Conservation (phyloP, 106 monocot genomes). For the Amphibolis antarctica region DNA sequence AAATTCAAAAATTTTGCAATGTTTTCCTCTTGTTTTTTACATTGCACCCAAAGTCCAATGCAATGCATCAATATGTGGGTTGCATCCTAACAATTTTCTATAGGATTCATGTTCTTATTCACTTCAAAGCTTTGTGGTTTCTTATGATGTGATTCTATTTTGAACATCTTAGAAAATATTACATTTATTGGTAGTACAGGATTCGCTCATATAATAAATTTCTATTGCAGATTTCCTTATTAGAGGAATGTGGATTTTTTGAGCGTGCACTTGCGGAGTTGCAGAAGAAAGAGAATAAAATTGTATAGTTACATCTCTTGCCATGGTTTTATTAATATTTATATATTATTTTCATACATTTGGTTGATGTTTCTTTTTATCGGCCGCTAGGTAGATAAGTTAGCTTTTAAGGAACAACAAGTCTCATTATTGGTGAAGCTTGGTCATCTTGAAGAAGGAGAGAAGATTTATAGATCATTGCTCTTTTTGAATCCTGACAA, state of each 20-base stretch:
- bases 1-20: too few species aligned
- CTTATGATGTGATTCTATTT: not conserved
- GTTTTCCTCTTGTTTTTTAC: too few species aligned
- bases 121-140: not conserved
- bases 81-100: not conserved
- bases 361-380: not conserved
- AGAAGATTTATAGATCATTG: conserved; percentile 64
- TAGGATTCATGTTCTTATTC: too few species aligned
- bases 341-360: not conserved
- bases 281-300: conserved; percentile 73
- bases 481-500: conserved; percentile 95
- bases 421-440: conserved; percentile 69
- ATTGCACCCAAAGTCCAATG: not conserved
- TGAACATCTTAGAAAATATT: too few species aligned
- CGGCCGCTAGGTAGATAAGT: conserved; percentile 58
- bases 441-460: conserved; percentile 56
- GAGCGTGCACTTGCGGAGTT: conserved; percentile 85
- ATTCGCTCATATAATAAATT: not conserved
- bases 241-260: conserved; percentile 78
- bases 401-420: conserved; percentile 79
- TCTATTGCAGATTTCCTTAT: conserved; percentile 61
- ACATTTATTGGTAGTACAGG: too few species aligned
- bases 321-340: not conserved
- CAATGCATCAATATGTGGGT: not conserved
- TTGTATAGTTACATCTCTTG: conserved; percentile 34